These are phyloP conservation scores for Alternaria infectoria DNA, from an alignment of 2,329 filamentous ascomycete genomes.

Conservation along the genomic window DNA sequence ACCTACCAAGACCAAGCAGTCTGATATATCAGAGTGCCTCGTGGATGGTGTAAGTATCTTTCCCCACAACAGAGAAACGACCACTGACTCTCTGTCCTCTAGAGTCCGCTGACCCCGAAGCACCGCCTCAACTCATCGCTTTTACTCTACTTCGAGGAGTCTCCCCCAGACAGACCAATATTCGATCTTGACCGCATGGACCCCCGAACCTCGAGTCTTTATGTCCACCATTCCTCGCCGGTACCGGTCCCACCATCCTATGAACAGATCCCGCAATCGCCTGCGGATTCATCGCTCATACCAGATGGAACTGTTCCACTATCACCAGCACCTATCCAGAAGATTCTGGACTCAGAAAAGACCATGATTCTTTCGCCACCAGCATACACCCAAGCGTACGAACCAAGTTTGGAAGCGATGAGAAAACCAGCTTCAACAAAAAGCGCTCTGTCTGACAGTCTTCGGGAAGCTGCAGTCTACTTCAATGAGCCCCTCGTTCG, in stretches of 20 bases:
- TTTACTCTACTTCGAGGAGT: slow-evolving; percentile 34
- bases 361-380: slow-evolving; percentile 4
- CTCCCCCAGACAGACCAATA: slow-evolving; percentile 30
- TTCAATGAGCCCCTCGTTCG: background rate
- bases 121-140: slow-evolving; percentile 26
- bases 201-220: slow-evolving; percentile 21
- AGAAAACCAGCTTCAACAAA: slow-evolving; percentile 35
- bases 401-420: background rate
- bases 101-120: slow-evolving; percentile 23
- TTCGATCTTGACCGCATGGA: slow-evolving; percentile 26
- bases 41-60: background rate
- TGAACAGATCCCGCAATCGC: background rate
- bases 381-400: background rate
- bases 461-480: background rate
- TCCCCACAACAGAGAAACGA: background rate
- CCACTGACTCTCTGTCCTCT: background rate
- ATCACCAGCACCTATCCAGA: slow-evolving; percentile 38
- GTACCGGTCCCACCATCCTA: slow-evolving; percentile 32
- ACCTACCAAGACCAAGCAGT: slow-evolving; percentile 24
- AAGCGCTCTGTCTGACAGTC: slow-evolving; percentile 24
- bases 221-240: slow-evolving; percentile 37
- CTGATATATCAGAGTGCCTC: slow-evolving; percentile 1
- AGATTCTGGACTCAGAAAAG: slow-evolving; percentile 23
- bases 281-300: slow-evolving; percentile 10
- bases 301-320: slow-evolving; percentile 33